Base-by-base conservation (phyloP, 805 yeast species). In the Yamadazyma paraphyllophila region DNA sequence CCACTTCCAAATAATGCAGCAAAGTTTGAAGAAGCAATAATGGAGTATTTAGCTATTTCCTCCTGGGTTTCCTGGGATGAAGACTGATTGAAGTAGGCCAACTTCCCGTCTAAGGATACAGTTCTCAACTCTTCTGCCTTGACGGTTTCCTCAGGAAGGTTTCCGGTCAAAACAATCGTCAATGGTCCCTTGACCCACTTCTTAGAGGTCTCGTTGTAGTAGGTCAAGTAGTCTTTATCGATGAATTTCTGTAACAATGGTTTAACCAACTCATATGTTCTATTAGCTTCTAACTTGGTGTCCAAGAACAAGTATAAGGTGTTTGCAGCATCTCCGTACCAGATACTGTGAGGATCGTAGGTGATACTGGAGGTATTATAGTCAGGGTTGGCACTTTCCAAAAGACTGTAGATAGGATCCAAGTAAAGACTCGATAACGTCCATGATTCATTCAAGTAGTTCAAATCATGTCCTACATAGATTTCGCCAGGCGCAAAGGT, bases 291-390 rank as follows among this genome's bases (percentile, higher is more conserved):
- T 2, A 78, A 69, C 57, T 83, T 83, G 54, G 81, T 67, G 60
- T 85, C 92, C 51, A 86, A 68, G 63, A 81, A 80, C 24, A 85
- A 64, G 58, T 76, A 81, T n/a, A 83, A 61, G 1, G 89, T 79
- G n/a, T 67, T 60, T 38, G 64, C 67, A 0, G 77, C 73, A 34
- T 73, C 70, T 36, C 78, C 70, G 44, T 69, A 67, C 50, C 60
- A 70, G 2, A 69, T 55, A 8, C 74, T 63, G 36, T 60, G 57
- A 29, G 52, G 35, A n/a, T 43, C 31, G 13, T 40, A 44, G n/a
- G 55, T 55, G 12, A 49, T 26, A 13, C 53, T 44, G 5, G 62
- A 51, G 20, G 48, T 38, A 14, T 29, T 20, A 37, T 50, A 54
- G 8, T 40, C 20, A 7, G 67, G 63, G 56, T 85, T 85, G 36